These are phyloP conservation scores for Rehmannia glutinosa DNA, from an alignment of 257 asterid species.

Conservation along the genomic window DNA sequence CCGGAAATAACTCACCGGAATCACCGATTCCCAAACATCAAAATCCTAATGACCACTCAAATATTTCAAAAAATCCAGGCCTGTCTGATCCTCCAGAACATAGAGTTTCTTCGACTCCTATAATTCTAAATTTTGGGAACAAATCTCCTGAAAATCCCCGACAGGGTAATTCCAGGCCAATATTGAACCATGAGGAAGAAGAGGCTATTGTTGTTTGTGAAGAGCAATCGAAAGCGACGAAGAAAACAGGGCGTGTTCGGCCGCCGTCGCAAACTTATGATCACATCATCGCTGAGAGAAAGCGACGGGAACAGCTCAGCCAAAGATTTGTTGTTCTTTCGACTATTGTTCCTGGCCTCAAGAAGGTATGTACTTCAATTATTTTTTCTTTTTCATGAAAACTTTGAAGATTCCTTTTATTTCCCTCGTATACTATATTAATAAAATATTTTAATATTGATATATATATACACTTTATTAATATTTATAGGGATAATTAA, in stretches of 20 bases:
- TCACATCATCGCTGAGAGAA: too few species aligned
- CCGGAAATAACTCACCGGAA: slow-evolving; percentile 4
- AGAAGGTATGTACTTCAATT: too few species aligned
- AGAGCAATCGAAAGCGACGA: neutral
- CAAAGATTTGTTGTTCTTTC: too few species aligned
- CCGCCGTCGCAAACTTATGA: slow-evolving; percentile 30
- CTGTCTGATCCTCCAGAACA: neutral
- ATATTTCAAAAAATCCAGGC: neutral
- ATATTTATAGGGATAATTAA: too few species aligned
- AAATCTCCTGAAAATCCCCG: slow-evolving; percentile 1
- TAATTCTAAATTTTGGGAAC: slow-evolving; percentile 22
- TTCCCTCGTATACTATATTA: too few species aligned
- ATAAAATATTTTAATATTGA: too few species aligned
- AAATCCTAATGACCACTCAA: slow-evolving; percentile 6
- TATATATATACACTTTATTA: too few species aligned
- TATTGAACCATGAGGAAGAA: slow-evolving; percentile 18
- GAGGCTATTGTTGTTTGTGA: slow-evolving; percentile 11
- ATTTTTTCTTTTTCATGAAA: too few species aligned
- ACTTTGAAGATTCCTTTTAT: too few species aligned
- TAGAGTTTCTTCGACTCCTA: slow-evolving; percentile 1
- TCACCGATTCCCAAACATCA: slow-evolving; percentile 9
- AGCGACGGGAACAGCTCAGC: too few species aligned
- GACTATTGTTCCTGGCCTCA: too few species aligned
- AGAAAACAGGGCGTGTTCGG: too few species aligned
- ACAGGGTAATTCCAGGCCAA: neutral